Base-by-base conservation (phyloP, 306 rosid species). In the Cicer chorassanicum region DNA sequence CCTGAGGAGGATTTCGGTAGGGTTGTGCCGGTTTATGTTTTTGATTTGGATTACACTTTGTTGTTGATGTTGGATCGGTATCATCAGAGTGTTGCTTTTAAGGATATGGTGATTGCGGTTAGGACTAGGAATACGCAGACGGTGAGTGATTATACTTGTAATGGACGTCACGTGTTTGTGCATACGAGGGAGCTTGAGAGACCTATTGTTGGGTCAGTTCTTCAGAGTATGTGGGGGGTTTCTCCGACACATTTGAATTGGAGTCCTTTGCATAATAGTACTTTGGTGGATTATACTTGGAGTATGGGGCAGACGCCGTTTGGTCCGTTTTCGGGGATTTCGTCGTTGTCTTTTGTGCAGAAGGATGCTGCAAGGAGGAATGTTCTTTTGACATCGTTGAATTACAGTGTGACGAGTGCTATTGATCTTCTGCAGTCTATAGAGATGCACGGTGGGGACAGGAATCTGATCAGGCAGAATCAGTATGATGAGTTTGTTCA, bases 181-280 rank as follows among this genome's bases (percentile, higher is more conserved):
- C 90, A 86, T 51, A 84, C 92, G 0, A 87, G 97, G 80, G 86
- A 90, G 41, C 98, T 95, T 64, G 98, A 87, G 82, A 56, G 99
- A 48, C 99, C 98, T 0, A 84, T 95, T 68, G 91, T 95, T 76
- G 99, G 97, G 40, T 95, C 99, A 0, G 90, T 95, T 80, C 75
- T 95, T 46, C 99, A 95, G 89, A 92, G 93, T 14, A 90, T 95
- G 99, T 95, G 99, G 99, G 99, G 99, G 11, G 96, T 95, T 55
- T 87, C 97, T 4, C 99, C 99, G 0, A 95, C 98, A 0, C 98
- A 95, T 79, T 43, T 90, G 83, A 65, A 79, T 51, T 92, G 99
- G 98, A 95, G 97, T 70, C 89, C 93, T 0, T 88, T 89, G 80
- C 97, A 91, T 80, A 95, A 95, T 65, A 79, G 72, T 70, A 95